These are phyloP conservation scores for Fennellomyces sp. DNA, from an alignment of 371 early-diverging fungal genomes.

Conservation along the genomic window DNA sequence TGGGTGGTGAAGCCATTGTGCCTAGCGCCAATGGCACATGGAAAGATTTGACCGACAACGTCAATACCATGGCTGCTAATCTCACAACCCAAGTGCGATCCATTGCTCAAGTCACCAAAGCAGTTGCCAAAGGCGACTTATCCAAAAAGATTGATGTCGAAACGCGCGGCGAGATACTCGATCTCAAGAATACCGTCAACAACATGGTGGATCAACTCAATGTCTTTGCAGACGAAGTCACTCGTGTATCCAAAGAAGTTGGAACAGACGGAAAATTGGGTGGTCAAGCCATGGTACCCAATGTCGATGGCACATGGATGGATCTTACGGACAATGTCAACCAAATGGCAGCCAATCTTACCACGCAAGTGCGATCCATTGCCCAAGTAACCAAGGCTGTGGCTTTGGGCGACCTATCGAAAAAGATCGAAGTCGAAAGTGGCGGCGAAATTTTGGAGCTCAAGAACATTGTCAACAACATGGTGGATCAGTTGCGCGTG, in stretches of 20 bases:
- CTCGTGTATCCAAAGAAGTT: slow-evolving; percentile 41
- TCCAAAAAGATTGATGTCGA: slow-evolving; percentile 62
- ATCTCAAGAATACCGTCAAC: slow-evolving; percentile 68
- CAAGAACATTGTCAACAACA: slow-evolving; percentile 38
- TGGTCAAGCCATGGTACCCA: slow-evolving; percentile 43
- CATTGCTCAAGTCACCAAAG: slow-evolving; percentile 50
- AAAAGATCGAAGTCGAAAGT: slow-evolving; percentile 29
- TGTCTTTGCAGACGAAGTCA: slow-evolving; percentile 41
- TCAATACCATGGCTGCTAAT: slow-evolving; percentile 48
- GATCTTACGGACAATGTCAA: slow-evolving; percentile 65
- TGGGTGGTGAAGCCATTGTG: slow-evolving; percentile 35
- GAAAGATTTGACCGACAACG: slow-evolving; percentile 50
- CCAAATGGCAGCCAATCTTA: slow-evolving; percentile 59
- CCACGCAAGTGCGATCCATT: slow-evolving; percentile 56
- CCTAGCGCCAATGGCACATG: slow-evolving; percentile 49
- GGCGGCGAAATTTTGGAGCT: slow-evolving; percentile 38
- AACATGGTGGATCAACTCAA: slow-evolving; percentile 58
- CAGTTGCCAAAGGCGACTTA: slow-evolving; percentile 58
- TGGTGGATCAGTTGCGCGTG: slow-evolving; percentile 42
- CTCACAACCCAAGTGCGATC: slow-evolving; percentile 52
- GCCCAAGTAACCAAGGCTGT: slow-evolving; percentile 60
- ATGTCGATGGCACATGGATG: slow-evolving; percentile 62
- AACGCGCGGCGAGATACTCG: slow-evolving; percentile 64
- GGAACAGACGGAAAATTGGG: slow-evolving; percentile 61
- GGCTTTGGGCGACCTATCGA: slow-evolving; percentile 54